Evolutionary conservation across 345 rosid species (phyloP).

Genomic region (Iberis pinnata): DNA sequence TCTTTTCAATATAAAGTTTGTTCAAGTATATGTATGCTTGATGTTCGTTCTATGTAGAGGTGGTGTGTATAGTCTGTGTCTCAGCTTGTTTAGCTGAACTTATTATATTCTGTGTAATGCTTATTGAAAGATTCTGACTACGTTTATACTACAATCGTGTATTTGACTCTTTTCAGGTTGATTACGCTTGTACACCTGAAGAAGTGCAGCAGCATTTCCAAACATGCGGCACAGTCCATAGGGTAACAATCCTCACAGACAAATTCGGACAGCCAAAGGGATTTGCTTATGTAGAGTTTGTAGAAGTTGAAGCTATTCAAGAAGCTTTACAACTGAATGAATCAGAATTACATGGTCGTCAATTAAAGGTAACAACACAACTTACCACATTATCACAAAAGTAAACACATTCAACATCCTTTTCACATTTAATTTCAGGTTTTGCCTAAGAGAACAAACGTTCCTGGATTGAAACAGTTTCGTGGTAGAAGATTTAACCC

Average conservation of each 20-base stretch:
- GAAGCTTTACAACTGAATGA: conserved; percentile 80
- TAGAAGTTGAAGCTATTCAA: conserved; percentile 76
- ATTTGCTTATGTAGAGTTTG: conserved; percentile 89
- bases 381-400: background rate
- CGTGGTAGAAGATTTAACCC: conserved; percentile 71
- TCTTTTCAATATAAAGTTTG: conserved; percentile 16
- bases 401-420: background rate
- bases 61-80: background rate
- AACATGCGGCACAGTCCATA: conserved; percentile 87
- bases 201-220: conserved; percentile 98
- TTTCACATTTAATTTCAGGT: conserved; percentile 37
- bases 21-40: conserved; percentile 19
- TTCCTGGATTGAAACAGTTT: conserved; percentile 90
- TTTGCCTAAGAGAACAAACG: conserved; percentile 78
- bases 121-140: background rate
- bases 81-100: conserved; percentile 9
- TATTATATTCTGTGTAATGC: conserved; percentile 5
- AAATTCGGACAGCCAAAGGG: conserved; percentile 96
- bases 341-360: conserved; percentile 95
- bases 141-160: conserved; percentile 12
- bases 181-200: conserved; percentile 94
- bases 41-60: background rate
- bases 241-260: conserved; percentile 92
- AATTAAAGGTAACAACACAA: conserved; percentile 50
- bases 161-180: no score